Conservation (phyloP, 2,329 filamentous ascomycete genomes). For the Trichoderma oligosporum region DNA sequence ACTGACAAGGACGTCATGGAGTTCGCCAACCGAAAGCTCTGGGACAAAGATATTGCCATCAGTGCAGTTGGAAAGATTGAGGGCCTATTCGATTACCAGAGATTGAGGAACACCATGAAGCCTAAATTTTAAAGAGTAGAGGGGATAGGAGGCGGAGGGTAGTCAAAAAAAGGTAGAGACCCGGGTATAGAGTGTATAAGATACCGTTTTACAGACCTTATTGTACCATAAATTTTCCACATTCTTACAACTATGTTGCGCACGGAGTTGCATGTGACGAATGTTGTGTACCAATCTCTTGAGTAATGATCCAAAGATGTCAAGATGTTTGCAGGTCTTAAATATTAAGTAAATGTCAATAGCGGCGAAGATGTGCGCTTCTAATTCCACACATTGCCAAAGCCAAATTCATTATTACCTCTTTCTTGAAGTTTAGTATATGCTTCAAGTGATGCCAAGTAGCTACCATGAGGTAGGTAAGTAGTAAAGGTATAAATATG, state of each 20-base stretch:
- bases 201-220: constrained; percentile 49
- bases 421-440: background rate
- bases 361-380: background rate
- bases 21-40: constrained; percentile 90
- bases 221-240: constrained; percentile 52
- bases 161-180: constrained; percentile 35
- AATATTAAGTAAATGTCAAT: background rate
- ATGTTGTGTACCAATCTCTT: background rate
- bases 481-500: background rate
- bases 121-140: constrained; percentile 59
- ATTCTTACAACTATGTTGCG: constrained; percentile 35
- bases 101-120: constrained; percentile 81
- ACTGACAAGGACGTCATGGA: constrained; percentile 96
- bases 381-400: no score
- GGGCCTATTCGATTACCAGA: constrained; percentile 74
- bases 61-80: constrained; percentile 92
- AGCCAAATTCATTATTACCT: no score
- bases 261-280: constrained; percentile 29
- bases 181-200: constrained; percentile 55
- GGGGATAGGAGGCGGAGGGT: constrained; percentile 28
- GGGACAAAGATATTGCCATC: constrained; percentile 95
- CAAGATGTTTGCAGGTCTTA: background rate
- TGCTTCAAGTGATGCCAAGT: background rate
- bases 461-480: background rate
- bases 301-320: background rate